phyloP scores from a whole-genome alignment of 116 monocot genomes.

The Papilionanthe hybrid region DNA sequence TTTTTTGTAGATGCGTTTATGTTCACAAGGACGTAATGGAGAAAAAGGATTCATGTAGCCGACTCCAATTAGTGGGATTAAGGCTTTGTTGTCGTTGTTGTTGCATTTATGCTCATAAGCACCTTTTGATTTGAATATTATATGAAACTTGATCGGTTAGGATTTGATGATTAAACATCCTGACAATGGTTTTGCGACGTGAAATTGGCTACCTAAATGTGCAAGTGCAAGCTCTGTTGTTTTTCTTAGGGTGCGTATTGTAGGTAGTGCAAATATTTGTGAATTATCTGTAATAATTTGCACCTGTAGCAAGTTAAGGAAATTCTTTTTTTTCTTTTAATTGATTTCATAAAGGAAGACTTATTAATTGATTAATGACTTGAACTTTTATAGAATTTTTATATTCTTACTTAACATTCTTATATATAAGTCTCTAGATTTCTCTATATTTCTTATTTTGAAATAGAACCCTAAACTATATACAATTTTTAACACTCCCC shows the following conservation, averaged over 20 bases:
- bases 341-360: no score
- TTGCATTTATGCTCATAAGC: not conserved
- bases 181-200: not conserved
- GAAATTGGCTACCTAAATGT: not conserved
- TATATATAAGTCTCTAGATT: no score
- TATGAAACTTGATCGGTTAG: not conserved
- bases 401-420: no score
- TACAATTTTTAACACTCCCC: no score
- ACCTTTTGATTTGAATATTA: not conserved
- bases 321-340: not conserved
- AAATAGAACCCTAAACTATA: no score
- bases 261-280: not conserved
- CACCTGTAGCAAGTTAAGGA: not conserved
- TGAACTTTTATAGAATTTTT: no score
- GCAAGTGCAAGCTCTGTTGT: not conserved
- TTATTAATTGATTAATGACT: no score
- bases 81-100: no score
- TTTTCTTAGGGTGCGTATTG: not conserved
- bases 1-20: not conserved
- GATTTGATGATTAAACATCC: not conserved
- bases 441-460: no score
- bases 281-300: not conserved
- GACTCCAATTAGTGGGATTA: no score
- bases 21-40: no score
- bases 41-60: no score